These are phyloP conservation scores for Arabidopsis arenosa DNA, from an alignment of 345 rosid species.

Conservation along the genomic window DNA sequence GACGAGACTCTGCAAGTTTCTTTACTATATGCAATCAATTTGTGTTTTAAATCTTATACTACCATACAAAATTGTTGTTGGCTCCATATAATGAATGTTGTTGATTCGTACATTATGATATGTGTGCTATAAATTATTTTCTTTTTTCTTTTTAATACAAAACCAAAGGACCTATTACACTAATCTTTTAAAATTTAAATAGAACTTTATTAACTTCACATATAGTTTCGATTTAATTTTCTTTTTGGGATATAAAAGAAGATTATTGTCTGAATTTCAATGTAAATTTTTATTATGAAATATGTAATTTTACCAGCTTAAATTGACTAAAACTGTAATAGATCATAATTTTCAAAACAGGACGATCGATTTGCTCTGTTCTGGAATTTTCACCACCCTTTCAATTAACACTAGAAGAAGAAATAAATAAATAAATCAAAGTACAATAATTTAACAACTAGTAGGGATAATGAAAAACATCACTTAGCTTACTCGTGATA, in stretches of 20 bases:
- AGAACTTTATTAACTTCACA: background rate
- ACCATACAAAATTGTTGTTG: background rate
- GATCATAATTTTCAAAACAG: no score
- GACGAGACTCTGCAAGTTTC: background rate
- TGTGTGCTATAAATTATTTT: background rate
- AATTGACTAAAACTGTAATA: no score
- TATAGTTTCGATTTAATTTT: background rate
- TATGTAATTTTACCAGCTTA: no score
- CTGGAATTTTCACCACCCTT: background rate
- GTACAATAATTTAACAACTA: background rate
- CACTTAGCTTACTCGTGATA: background rate
- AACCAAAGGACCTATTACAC: background rate
- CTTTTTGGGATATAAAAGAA: no score
- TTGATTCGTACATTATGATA: background rate
- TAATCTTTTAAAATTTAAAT: no score
- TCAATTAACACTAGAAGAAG: background rate
- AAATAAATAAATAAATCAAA: background rate
- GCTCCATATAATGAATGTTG: background rate
- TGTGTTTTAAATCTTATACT: background rate
- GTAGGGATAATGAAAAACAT: background rate
- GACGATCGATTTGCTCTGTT: background rate
- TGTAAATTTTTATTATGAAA: background rate
- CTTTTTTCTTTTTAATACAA: background rate
- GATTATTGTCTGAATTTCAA: background rate
- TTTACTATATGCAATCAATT: background rate